Base-by-base conservation (phyloP, 148 eudicot genomes). In the Limonium bicolor region DNA sequence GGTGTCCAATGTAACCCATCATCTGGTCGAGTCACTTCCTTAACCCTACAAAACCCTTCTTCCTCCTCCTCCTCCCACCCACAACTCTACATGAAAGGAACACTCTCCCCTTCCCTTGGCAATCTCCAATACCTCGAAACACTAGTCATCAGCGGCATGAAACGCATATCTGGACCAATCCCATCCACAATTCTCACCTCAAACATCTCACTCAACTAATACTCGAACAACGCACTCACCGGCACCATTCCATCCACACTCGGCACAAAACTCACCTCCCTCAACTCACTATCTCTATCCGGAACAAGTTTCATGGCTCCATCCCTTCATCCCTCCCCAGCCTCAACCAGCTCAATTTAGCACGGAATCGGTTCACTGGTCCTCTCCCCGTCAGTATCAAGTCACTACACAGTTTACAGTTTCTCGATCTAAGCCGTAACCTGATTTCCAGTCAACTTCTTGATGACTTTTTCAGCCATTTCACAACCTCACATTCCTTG, bases 71-170 rank as follows among this genome's bases (percentile, higher is more conserved):
- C 32, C 0, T 18, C 18, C n/a, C 48, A 52, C 21, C 50, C 5
- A 19, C 58, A 29, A 15, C 28, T 66, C 14, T 82, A 41, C 56
- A 86, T 86, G 96, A 71, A 61, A 58, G 96, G 96, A 5, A 60
- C 64, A n/a, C 51, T 86, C n/a, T 75, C 94, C 16, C 56, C 87
- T 60, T 57, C 82, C 15, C 70, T 86, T 33, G 82, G 84, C 21
- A 63, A 40, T 34, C 50, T 86, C 24, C 49, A 57, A n/a, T 75
- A 67, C 34, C 62, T 86, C 50, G 74, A 86, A 53, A 46, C 62
- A 11, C 11, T 86, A 49, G 58, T 82, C 5, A 70, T 86, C 20
- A 86, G 77, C 55, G 96, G 96, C 8, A 81, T 86, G 96, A 70
- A 61, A 45, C 47, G 53, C 17, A 71, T 86, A 46, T 17, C 56